phyloP scores from a whole-genome alignment of 2,329 filamentous ascomycete genomes.

The Myriosclerotinia scirpicola region DNA sequence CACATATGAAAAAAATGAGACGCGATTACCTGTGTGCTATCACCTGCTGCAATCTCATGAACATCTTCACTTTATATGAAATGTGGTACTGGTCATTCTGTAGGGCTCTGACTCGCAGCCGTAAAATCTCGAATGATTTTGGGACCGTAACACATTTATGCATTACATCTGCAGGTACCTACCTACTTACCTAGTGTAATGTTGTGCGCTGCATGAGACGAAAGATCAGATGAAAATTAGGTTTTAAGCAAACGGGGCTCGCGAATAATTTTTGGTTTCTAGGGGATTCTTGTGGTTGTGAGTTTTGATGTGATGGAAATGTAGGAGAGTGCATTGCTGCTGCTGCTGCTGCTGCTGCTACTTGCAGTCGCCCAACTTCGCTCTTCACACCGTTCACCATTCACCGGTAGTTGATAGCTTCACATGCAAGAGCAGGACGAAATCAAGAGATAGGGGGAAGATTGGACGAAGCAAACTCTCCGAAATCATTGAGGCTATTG shows the following conservation, averaged over 20 bases:
- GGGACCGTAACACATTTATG: neutral
- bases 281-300: neutral
- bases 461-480: constrained; percentile 1
- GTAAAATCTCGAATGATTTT: neutral
- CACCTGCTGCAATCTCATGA: neutral
- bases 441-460: neutral
- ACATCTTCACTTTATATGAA: constrained; percentile 1
- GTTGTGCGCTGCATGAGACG: neutral
- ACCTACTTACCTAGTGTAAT: neutral
- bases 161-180: neutral
- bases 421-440: neutral
- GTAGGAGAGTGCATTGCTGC: neutral
- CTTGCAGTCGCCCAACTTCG: neutral
- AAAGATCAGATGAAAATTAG: neutral
- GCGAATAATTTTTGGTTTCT: too few species aligned
- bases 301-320: neutral
- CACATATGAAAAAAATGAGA: neutral
- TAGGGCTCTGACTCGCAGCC: constrained; percentile 3
- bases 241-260: neutral
- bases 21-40: neutral
- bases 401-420: neutral
- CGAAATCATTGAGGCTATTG: neutral
- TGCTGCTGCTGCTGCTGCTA: neutral
- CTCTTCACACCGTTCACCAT: neutral
- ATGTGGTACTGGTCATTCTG: neutral